Evolutionary conservation across 78 protist genomes (phyloP).

Genomic region (Neovahlkampfia damariscottae): DNA sequence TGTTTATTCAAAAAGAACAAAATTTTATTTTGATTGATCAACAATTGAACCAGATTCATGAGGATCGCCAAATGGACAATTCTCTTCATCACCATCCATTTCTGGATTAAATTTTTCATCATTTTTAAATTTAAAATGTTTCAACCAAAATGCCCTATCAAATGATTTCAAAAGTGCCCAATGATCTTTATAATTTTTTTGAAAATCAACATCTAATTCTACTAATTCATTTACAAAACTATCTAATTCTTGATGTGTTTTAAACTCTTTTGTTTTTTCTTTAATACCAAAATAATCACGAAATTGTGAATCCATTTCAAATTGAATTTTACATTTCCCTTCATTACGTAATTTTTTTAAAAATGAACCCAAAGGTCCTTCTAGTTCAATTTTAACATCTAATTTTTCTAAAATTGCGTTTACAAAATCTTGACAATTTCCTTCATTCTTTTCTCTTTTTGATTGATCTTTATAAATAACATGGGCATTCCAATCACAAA

Average conservation of each 20-base stretch:
- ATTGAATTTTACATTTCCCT: neutral
- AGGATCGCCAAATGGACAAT: no score
- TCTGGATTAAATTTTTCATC: neutral
- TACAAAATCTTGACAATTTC: conserved; percentile 1
- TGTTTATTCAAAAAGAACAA: no score
- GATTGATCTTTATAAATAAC: neutral
- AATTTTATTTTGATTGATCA: no score
- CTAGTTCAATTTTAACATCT: neutral
- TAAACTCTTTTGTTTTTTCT: neutral
- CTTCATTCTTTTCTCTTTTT: neutral
- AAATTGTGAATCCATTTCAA: neutral
- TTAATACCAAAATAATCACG: neutral
- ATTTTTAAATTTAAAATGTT: neutral
- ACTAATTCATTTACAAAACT: neutral
- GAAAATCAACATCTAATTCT: neutral
- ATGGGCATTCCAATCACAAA: neutral
- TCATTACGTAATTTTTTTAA: neutral
- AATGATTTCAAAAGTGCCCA: neutral
- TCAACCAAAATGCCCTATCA: neutral
- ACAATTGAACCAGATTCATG: no score
- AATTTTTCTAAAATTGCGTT: neutral
- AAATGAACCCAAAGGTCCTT: neutral
- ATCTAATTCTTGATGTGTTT: neutral
- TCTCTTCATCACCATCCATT: neutral
- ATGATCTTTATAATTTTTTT: neutral